Base-by-base conservation (phyloP, 2,329 filamentous ascomycete species). In the Cordyceps cicadae region DNA sequence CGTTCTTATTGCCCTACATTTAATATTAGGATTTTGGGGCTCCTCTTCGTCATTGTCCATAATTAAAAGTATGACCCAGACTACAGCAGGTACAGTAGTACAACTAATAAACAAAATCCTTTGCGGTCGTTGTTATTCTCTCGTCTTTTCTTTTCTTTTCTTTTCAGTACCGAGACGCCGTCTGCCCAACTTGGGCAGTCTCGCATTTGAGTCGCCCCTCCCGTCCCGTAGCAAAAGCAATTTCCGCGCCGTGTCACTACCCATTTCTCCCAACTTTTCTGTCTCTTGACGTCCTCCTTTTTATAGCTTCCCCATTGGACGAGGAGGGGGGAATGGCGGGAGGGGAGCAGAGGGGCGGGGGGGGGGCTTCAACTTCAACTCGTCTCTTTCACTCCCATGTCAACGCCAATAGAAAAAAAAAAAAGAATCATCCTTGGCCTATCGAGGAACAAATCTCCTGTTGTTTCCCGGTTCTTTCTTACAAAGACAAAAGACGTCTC, bases 81-180 rank as follows among this genome's bases (percentile, higher is more conserved):
- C 5, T 26, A 37, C 14, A 43, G 46, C 19, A 21, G 24, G 51
- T 51, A 62, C 54, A 51, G 55, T 49, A 41, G 56, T 57, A 62
- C 43, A 61, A 43, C 48, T 39, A 55, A 34, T 49, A 55, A 34
- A 3, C 55, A 48, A 48, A 34, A 48, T 37, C 50, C 34, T 26
- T 37, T 9, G 29, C 29, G 5, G 29, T 26, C 49, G 57, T 59
- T 59, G 49, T 53, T 53, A 24, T 53, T 54, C 49, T 48, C 48
- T 54, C 45, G 32, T 52, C 12, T 43, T 48, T 48, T 24, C 11
- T 54, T 37, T 54, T 52, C 48, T 54, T 52, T 41, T 52, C 12
- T 43, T 48, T 48, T 24, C 11, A 29, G 46, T 51, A 19, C 34
- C 39, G 29, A 24, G 49, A 41, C 37, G 50, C 50, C 50, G 50